phyloP scores from a whole-genome alignment of 140 eudicot genomes.

The Oenanthe javanica region DNA sequence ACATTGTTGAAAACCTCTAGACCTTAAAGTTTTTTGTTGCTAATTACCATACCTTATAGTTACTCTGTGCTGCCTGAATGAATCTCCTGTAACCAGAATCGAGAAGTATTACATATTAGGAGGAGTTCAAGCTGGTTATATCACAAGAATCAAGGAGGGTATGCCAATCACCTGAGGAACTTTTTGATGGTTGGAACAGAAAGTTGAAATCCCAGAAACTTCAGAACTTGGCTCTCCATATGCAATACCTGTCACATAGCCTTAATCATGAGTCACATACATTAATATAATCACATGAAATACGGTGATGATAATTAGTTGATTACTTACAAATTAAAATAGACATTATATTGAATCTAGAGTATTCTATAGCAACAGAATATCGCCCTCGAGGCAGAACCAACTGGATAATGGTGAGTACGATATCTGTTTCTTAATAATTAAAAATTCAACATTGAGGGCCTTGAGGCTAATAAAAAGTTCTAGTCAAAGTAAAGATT shows the following conservation, averaged over 20 bases:
- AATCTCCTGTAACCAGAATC: slow-evolving; percentile 49
- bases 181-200: slow-evolving; percentile 76
- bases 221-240: slow-evolving; percentile 81
- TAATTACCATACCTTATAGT: slow-evolving; percentile 48
- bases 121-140: slow-evolving; percentile 8
- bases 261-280: not conserved
- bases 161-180: slow-evolving; percentile 59
- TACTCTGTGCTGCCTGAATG: slow-evolving; percentile 80
- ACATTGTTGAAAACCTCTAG: slow-evolving; percentile 5
- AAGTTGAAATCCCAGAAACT: slow-evolving; percentile 54
- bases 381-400: not conserved
- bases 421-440: not conserved
- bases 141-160: slow-evolving; percentile 1
- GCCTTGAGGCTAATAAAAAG: not conserved
- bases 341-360: not conserved
- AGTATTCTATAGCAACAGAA: not conserved
- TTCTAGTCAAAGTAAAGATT: not conserved
- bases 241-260: slow-evolving; percentile 59
- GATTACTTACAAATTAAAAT: not conserved
- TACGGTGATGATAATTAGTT: not conserved
- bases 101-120: slow-evolving; percentile 6
- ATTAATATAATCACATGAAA: not conserved
- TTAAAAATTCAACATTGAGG: not conserved
- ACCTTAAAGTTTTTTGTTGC: slow-evolving; percentile 37
- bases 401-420: not conserved